These are phyloP conservation scores for Populus alba DNA, from an alignment of 345 rosid genomes.

Conservation along the genomic window DNA sequence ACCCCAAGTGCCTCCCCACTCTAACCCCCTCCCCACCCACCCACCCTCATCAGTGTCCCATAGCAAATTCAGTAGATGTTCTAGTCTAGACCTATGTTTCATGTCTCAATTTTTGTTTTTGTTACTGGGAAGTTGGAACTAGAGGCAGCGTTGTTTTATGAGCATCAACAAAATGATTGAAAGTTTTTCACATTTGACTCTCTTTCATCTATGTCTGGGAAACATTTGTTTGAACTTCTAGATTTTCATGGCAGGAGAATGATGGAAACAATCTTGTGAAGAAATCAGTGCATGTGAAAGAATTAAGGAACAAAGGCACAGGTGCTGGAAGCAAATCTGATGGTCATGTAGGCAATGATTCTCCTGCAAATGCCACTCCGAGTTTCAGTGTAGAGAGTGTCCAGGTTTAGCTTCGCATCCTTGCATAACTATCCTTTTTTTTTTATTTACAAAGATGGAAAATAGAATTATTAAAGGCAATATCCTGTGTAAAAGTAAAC, in stretches of 20 bases:
- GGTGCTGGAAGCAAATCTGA: constrained; percentile 27
- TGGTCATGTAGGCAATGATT: constrained; percentile 22
- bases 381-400: constrained; percentile 28
- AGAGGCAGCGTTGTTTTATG: background rate
- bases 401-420: constrained; percentile 14
- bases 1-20: background rate
- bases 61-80: background rate
- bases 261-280: constrained; percentile 30
- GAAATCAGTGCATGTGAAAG: constrained; percentile 33
- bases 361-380: constrained; percentile 20
- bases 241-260: constrained; percentile 35
- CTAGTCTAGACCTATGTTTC: background rate
- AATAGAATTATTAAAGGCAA: too few relatives aligned
- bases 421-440: background rate
- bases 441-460: background rate
- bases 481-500: too few relatives aligned
- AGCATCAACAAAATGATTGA: background rate
- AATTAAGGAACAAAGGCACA: constrained; percentile 35
- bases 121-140: background rate
- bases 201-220: background rate
- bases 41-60: background rate
- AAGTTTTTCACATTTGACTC: background rate
- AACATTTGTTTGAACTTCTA: background rate
- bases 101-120: background rate
- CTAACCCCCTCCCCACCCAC: too few relatives aligned